These are phyloP conservation scores for Trypethelium eluteriae DNA, from an alignment of 495 filamentous ascomycete genomes.

Conservation along the genomic window DNA sequence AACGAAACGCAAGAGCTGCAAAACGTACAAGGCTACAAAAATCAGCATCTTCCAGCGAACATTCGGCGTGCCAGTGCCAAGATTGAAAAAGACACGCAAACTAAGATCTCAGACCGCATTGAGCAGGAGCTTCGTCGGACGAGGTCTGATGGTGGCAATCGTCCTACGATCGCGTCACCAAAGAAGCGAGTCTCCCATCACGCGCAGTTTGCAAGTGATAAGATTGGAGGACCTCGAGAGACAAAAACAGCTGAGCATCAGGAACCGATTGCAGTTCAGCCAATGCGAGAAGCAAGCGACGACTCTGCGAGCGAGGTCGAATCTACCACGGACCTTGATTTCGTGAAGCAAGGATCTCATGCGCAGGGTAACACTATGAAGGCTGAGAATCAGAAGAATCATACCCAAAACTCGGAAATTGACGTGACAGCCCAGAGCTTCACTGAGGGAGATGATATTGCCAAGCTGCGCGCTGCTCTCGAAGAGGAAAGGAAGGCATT, in stretches of 20 bases:
- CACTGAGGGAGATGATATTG: slow-evolving; percentile 27
- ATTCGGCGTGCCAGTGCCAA: neutral
- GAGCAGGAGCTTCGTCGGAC: slow-evolving; percentile 28
- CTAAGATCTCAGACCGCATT: slow-evolving; percentile 27
- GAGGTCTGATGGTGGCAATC: slow-evolving; percentile 16
- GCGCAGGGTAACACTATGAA: neutral
- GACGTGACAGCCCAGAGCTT: slow-evolving; percentile 29
- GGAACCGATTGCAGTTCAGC: neutral
- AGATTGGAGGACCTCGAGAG: neutral
- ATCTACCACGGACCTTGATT: slow-evolving; percentile 31
- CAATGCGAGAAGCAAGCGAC: neutral
- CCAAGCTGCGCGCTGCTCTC: slow-evolving; percentile 28
- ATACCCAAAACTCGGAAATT: neutral
- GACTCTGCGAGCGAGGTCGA: slow-evolving; percentile 23
- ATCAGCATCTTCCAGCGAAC: neutral
- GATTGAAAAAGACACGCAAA: slow-evolving; percentile 24
- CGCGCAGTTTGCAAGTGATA: neutral
- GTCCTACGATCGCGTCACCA: neutral
- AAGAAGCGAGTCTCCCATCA: neutral
- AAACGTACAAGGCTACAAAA: neutral
- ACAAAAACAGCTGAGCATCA: neutral
- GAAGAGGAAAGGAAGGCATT: slow-evolving; percentile 30
- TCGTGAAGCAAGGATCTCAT: neutral
- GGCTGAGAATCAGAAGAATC: neutral
- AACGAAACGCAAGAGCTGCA: slow-evolving; percentile 4